Base-by-base conservation (phyloP, 257 asterid species). In the Lycium ferocissimum region DNA sequence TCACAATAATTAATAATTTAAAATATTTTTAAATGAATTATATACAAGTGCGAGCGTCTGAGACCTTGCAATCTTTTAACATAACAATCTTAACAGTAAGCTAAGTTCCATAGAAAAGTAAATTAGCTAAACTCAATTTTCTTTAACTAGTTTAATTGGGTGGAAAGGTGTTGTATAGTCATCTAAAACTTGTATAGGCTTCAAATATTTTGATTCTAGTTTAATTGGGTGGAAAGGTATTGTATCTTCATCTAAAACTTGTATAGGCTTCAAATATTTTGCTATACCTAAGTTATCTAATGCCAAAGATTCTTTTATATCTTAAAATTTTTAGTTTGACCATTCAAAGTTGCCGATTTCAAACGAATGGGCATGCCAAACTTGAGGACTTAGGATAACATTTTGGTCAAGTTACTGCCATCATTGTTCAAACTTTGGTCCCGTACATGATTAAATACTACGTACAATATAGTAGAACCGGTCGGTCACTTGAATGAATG, bases 401-500 rank as follows among this genome's bases (percentile, higher is more conserved):
- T n/a, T 40, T 70, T 40, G 33, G 54, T 70, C 54, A 70, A 70
- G 17, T 17, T 17, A 37, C 54, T 70, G 11, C 15, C 54, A 71
- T 76, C 47, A 51, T 76, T 26, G 7, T 78, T 33, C 33, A 78
- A 53, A 53, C 65, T 78, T 53, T 26, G 26, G 2, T 53, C 62
- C 15, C 14, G 7, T 51, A 51, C 26, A 7, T 76, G 22, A 37
- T 69, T 37, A 59, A 59, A 59, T 59, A 59, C 66, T 7, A 2
- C 26, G 33, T 18, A 8, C 2, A n/a, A 61, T 61, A 61, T 61
- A 14, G 76, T 37, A 8, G 76, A 37, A 35, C 76, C 76, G 14
- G 12, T 67, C 14, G 76, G 22, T 67, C 76, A 67, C 76, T 67
- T 70, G 71, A n/a, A n/a, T n/a, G n/a, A n/a, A n/a, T n/a, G n/a